These are phyloP conservation scores for Ilyonectria destructans DNA, from an alignment of 2,329 filamentous ascomycete species.

Conservation along the genomic window DNA sequence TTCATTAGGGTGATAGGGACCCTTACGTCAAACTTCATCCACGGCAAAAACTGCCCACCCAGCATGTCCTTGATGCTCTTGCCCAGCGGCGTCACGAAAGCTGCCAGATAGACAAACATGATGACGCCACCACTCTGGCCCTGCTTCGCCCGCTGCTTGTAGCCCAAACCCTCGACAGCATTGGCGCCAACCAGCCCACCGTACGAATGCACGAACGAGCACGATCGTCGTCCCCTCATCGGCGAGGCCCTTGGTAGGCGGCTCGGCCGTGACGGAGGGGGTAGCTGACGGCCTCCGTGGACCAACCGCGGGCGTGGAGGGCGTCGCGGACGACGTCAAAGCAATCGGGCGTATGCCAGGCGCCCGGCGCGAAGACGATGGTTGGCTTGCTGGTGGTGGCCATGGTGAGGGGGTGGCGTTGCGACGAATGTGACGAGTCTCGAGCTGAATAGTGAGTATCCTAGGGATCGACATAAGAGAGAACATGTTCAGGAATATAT, in stretches of 20 bases:
- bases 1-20: neutral
- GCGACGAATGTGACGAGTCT: neutral
- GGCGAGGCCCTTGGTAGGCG: constrained; percentile 45
- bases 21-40: constrained; percentile 49
- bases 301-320: constrained; percentile 53
- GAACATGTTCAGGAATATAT: too few species aligned
- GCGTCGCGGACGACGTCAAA: constrained; percentile 51
- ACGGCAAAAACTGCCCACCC: constrained; percentile 45
- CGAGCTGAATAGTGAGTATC: neutral
- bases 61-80: constrained; percentile 47
- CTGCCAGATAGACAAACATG: constrained; percentile 55
- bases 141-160: constrained; percentile 50
- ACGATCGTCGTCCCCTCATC: constrained; percentile 59
- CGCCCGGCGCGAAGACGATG: constrained; percentile 59
- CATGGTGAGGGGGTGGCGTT: neutral
- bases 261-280: constrained; percentile 53
- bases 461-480: too few species aligned
- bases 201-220: constrained; percentile 62
- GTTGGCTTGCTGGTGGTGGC: constrained; percentile 28
- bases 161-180: constrained; percentile 55
- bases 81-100: constrained; percentile 52
- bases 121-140: constrained; percentile 58
- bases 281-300: constrained; percentile 50
- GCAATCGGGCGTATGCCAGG: constrained; percentile 55
- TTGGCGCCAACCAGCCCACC: constrained; percentile 59